Percentiles rank a stretch among this genome's conserved stretches.
These are phyloP conservation scores for Fragaria vesca DNA, from an alignment of 306 rosid genomes.

Conservation along the genomic window DNA sequence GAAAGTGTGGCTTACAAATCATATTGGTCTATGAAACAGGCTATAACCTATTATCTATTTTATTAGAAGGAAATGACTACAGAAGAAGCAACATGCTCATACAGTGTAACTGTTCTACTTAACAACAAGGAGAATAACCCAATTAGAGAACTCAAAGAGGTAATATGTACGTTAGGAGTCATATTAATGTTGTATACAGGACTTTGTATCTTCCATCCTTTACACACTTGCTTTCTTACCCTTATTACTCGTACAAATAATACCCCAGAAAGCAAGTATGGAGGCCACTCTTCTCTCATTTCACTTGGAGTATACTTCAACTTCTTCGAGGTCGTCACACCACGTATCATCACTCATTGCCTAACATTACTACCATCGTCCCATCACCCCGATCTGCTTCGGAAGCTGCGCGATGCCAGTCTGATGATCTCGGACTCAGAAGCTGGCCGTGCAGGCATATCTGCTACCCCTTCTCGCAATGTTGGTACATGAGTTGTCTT, in stretches of 20 bases:
- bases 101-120: background rate
- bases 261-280: background rate
- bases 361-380: background rate
- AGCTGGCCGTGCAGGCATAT: background rate
- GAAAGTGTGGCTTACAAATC: background rate
- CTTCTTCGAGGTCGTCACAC: background rate
- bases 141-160: background rate
- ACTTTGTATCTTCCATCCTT: background rate
- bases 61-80: background rate
- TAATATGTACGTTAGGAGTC: background rate
- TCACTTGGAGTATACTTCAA: background rate
- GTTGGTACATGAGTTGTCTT: background rate
- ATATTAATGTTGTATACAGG: slow-evolving; percentile 10
- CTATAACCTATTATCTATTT: background rate
- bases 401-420: slow-evolving; percentile 24
- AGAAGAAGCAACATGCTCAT: background rate
- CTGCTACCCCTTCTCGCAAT: slow-evolving; percentile 24
- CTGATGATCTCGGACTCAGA: background rate
- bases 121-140: background rate
- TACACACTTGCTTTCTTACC: background rate
- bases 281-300: background rate
- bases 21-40: background rate
- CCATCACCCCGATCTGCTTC: slow-evolving; percentile 22
- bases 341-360: background rate
- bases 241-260: background rate